These are phyloP conservation scores for Vigna mungo DNA, from an alignment of 306 rosid species.

Conservation along the genomic window DNA sequence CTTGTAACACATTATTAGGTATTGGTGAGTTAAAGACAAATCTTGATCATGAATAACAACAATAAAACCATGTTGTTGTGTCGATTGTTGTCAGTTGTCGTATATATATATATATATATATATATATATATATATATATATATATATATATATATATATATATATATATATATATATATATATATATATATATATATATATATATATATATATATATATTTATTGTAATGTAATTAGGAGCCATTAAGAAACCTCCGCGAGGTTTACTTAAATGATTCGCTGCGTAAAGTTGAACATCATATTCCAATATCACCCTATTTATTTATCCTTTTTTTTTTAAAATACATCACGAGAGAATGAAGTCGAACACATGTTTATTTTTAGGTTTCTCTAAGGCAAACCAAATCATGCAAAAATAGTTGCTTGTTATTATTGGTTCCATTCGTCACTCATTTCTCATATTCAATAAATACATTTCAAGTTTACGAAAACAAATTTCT, in stretches of 20 bases:
- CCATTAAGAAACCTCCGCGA: constrained; percentile 39
- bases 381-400: background rate
- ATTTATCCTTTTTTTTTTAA: constrained; percentile 14
- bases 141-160: constrained; percentile 42
- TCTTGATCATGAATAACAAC: constrained; percentile 20
- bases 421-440: constrained; percentile 6
- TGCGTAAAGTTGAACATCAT: constrained; percentile 40
- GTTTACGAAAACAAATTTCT: background rate
- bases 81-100: constrained; percentile 11
- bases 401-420: background rate
- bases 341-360: constrained; percentile 37
- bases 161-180: constrained; percentile 42
- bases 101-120: constrained; percentile 42
- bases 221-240: constrained; percentile 41
- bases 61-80: constrained; percentile 4
- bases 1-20: background rate
- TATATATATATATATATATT: constrained; percentile 43
- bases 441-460: background rate
- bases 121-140: constrained; percentile 42
- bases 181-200: constrained; percentile 42
- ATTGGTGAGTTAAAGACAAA: constrained; percentile 6
- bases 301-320: constrained; percentile 38
- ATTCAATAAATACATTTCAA: background rate
- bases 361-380: background rate
- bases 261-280: constrained; percentile 31